These are phyloP conservation scores for Trametopsis cervina DNA, from an alignment of 768 basidiomycete species.

Conservation along the genomic window DNA sequence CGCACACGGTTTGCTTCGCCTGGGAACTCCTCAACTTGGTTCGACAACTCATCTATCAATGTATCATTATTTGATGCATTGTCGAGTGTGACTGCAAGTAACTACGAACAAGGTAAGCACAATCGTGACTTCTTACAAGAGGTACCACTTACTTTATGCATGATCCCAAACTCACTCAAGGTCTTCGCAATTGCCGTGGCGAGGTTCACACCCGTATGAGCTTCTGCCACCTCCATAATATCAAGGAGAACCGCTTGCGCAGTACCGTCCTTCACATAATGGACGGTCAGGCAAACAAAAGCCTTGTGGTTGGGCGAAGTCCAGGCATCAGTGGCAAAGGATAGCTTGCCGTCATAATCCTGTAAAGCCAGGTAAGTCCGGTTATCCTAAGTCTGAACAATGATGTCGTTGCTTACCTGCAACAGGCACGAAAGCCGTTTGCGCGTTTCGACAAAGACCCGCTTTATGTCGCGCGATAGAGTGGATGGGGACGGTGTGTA, in stretches of 20 bases:
- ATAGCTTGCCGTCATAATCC: slow-evolving; percentile 25
- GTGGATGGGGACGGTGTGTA: slow-evolving; percentile 28
- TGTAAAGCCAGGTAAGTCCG: neutral
- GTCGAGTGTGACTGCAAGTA: slow-evolving; percentile 29
- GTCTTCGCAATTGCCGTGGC: neutral
- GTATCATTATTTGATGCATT: slow-evolving; percentile 31
- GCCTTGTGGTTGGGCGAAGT: slow-evolving; percentile 30
- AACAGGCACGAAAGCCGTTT: slow-evolving; percentile 19
- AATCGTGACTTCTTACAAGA: no score
- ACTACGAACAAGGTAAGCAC: slow-evolving; percentile 14
- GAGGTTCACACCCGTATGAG: neutral
- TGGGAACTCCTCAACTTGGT: slow-evolving; percentile 17
- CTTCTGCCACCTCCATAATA: slow-evolving; percentile 28
- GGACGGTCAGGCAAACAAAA: slow-evolving; percentile 26
- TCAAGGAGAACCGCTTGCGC: slow-evolving; percentile 27
- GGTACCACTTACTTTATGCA: neutral
- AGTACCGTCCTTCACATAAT: slow-evolving; percentile 25
- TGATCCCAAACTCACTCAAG: neutral
- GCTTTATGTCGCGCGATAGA: slow-evolving; percentile 26
- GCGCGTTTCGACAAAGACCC: slow-evolving; percentile 19
- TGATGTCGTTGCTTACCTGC: slow-evolving; percentile 13
- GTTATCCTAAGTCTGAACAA: neutral
- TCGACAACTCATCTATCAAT: slow-evolving; percentile 25
- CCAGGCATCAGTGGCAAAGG: slow-evolving; percentile 32
- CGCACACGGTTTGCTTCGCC: slow-evolving; percentile 20